Base-by-base conservation (phyloP, 495 filamentous ascomycete genomes). In the Friedmanniomyces simplex region DNA sequence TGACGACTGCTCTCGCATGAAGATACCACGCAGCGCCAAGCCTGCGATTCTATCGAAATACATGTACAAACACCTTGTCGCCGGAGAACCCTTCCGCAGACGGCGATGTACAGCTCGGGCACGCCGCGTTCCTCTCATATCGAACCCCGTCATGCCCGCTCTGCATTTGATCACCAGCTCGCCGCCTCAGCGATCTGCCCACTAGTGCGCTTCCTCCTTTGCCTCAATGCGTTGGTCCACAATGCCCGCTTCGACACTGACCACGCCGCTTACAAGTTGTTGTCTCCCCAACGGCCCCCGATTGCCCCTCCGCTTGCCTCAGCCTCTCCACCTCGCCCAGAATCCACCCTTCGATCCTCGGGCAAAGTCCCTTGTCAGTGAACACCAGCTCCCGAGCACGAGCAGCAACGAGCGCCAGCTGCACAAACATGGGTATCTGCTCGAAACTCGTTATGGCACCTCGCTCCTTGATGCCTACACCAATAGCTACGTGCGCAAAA, bases 191-290 rank as follows among this genome's bases (percentile, higher is more conserved):
- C 34, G 8, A 8, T 16, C 34, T 37, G 34, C 34, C 34, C 16
- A 8, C 16, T 37, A 16, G 34, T 37, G 8, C 77, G 87, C 0
- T 80, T 91, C 20, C 16, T 37, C 34, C 8, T 8, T 37, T 8
- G 8, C 34, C 16, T 16, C 16, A 16, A 37, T 37, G 16, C 16
- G 8, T 37, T 37, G 16, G 8, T 37, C 8, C 34, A 8, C 8
- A 8, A 8, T 16, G 34, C 34, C 16, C 34, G 34, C 34, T 37
- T 37, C 16, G n/a, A n/a, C n/a, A n/a, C n/a, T n/a, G n/a, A n/a
- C n/a, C n/a, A n/a, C n/a, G n/a, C n/a, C 34, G 8, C 34, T 37
- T 37, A 8, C 34, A 8, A 37, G 34, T 8, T 16, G 34, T 16
- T 37, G 34, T 16, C 34, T 37, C 34, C 34, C 8, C 34, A 8